Evolutionary conservation across 202 grass and related monocot genomes (phyloP).

Genomic region (Hordeum pubiflorum): DNA sequence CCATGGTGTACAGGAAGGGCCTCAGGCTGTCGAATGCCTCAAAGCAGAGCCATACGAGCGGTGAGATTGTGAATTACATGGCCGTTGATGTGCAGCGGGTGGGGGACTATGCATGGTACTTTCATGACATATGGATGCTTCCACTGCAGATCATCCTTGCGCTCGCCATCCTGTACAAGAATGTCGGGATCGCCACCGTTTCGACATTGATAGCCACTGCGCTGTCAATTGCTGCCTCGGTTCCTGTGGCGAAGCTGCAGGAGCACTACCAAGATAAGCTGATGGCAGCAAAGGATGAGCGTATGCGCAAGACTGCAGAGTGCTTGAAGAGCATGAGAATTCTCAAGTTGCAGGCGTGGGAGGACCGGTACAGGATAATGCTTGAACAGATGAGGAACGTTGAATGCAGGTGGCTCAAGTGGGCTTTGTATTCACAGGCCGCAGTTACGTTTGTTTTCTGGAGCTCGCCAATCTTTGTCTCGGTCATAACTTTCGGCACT

Average conservation of each 20-base stretch:
- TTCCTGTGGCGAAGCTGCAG: constrained; percentile 88
- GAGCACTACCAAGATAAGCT: constrained; percentile 91
- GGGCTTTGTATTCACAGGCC: constrained; percentile 79
- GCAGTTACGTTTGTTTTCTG: constrained; percentile 96
- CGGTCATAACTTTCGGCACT: constrained; percentile 80
- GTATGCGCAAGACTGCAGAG: constrained; percentile 96
- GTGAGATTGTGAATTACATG: constrained; percentile 99
- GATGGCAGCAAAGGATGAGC: constrained; percentile 91
- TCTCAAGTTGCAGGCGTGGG: constrained; percentile 93
- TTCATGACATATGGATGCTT: constrained; percentile 99
- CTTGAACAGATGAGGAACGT: constrained; percentile 87
- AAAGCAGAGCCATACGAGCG: constrained; percentile 79
- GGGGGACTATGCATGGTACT: constrained; percentile 95
- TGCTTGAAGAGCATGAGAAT: constrained; percentile 95
- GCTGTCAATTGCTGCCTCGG: constrained; percentile 68
- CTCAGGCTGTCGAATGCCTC: constrained; percentile 73
- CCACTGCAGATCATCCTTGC: constrained; percentile 92
- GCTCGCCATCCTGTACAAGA: constrained; percentile 88
- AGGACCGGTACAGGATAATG: constrained; percentile 67
- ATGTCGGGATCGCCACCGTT: constrained; percentile 63
- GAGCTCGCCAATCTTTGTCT: constrained; percentile 93
- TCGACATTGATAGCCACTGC: constrained; percentile 67
- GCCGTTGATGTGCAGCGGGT: constrained; percentile 96
- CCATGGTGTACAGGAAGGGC: constrained; percentile 95
- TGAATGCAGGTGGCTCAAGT: constrained; percentile 79